These are phyloP conservation scores for Vicia sativa DNA, from an alignment of 306 rosid species.

Conservation along the genomic window DNA sequence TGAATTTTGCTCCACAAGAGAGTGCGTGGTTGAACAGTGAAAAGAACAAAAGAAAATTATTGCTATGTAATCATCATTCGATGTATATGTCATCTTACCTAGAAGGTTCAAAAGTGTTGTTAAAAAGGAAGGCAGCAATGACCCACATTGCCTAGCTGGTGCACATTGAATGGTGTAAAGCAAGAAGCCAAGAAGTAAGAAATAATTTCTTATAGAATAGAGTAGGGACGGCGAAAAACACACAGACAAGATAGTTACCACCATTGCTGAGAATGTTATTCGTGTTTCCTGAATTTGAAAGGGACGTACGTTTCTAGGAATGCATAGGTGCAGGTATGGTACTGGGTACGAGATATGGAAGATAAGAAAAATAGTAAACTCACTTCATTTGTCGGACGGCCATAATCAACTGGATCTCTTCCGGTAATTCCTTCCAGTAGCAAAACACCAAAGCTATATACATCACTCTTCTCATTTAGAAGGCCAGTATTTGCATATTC, in stretches of 20 bases:
- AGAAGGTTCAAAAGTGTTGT: constrained; percentile 25
- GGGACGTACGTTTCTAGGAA: background rate
- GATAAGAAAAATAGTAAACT: constrained; percentile 30
- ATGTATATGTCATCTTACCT: constrained; percentile 4
- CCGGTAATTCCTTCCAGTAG: constrained; percentile 88
- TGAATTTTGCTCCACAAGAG: background rate
- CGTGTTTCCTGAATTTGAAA: constrained; percentile 5
- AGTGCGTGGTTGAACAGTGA: background rate
- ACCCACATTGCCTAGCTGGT: constrained; percentile 15
- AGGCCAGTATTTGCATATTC: constrained; percentile 95
- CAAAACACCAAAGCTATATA: constrained; percentile 90
- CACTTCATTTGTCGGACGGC: constrained; percentile 82
- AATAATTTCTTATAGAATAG: constrained; percentile 2
- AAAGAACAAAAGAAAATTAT: background rate
- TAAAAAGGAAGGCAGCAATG: constrained; percentile 21
- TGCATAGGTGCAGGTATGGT: too few species aligned
- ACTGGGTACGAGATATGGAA: background rate
- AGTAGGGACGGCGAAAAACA: constrained; percentile 24
- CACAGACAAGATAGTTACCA: constrained; percentile 15
- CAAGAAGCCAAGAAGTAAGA: background rate
- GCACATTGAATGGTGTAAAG: constrained; percentile 9
- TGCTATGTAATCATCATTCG: background rate
- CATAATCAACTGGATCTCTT: constrained; percentile 89
- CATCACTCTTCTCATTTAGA: constrained; percentile 89
- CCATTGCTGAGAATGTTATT: constrained; percentile 23